Base-by-base conservation (phyloP, 2,329 filamentous ascomycete genomes). In the Microcera coccophila region DNA sequence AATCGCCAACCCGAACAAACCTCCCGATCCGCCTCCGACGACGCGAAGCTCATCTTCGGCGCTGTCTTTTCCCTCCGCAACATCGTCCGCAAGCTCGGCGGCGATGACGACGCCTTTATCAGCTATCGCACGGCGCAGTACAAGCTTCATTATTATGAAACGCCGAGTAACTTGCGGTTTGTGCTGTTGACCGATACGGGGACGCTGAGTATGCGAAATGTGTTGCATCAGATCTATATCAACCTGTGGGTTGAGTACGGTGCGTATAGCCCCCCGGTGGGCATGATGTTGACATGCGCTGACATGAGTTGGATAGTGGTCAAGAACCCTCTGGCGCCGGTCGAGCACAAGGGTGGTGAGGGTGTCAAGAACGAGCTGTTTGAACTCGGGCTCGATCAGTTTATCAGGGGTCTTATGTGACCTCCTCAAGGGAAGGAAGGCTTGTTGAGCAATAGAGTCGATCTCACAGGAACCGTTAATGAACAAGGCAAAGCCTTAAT, bases 81-180 rank as follows among this genome's bases (percentile, higher is more conserved):
- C 70, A 95, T 98, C 85, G 89, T 87, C 49, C 87, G 89, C 66
- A 95, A 96, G 74, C 79, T 98, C 36, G 91, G 91, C 60, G 91
- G 91, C 53, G 82, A 88, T 41, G 90, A 96, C 65, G 91, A 96
- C 71, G 89, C 87, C 63, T 98, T 98, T 67, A 85, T 98, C 57
- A 89, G 85, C 55, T 98, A 87, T 70, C 86, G 89, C 57, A 98
- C 93, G 40, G 87, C 79, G 55, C 86, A 95, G 68, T 98, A 98
- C 76, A 96, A 96, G 71, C 79, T 98, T 58, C 93, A 98, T 71
- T 98, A 95, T 74, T 98, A 96, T 76, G 93, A 98, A 74, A 97
- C 93, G 11, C 90, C 90, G 1, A 93, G 90, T 39, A 94, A 88
- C 65, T 83, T 95, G 67, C 94, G 95, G 62, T 94, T 97, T 62